Conservation (phyloP, 1,139 yeast species). For the Geotrichum candidum region DNA sequence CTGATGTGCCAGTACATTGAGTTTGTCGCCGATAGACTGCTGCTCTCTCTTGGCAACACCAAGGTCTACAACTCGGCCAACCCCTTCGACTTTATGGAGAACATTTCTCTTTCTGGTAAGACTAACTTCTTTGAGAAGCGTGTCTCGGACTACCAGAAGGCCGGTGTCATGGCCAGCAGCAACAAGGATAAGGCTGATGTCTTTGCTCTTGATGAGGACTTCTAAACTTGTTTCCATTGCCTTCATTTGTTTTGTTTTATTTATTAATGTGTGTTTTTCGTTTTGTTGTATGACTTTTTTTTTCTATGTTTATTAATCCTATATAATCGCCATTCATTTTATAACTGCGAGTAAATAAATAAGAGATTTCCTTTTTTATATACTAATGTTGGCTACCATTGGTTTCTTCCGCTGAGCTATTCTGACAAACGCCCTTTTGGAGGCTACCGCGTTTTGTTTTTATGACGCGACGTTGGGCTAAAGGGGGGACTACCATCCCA, state of each 20-base stretch:
- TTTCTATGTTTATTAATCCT: background rate
- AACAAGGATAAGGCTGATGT: conserved; percentile 42
- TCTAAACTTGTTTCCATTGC: conserved; percentile 27
- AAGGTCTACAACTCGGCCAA: conserved; percentile 81
- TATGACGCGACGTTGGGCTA: background rate
- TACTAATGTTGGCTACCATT: background rate
- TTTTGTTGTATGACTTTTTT: background rate
- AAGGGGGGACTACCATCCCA: background rate
- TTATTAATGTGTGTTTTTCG: background rate
- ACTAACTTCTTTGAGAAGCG: conserved; percentile 98
- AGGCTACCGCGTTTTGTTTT: background rate
- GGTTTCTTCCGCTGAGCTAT: background rate
- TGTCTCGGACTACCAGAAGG: conserved; percentile 97
- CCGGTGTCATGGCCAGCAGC: conserved; percentile 84
- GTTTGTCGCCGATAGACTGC: conserved; percentile 91
- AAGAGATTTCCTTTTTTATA: background rate
- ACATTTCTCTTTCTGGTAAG: conserved; percentile 94
- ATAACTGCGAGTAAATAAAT: background rate
- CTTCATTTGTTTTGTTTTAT: conserved; percentile 10
- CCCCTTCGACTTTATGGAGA: conserved; percentile 99
- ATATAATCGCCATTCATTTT: background rate
- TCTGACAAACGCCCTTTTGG: too few relatives aligned
- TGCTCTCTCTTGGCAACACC: conserved; percentile 83
- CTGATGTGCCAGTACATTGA: conserved; percentile 97
- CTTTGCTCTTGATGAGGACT: conserved; percentile 43